Conservation (phyloP, 2,329 filamentous ascomycete species). For the Cytospora piceae region DNA sequence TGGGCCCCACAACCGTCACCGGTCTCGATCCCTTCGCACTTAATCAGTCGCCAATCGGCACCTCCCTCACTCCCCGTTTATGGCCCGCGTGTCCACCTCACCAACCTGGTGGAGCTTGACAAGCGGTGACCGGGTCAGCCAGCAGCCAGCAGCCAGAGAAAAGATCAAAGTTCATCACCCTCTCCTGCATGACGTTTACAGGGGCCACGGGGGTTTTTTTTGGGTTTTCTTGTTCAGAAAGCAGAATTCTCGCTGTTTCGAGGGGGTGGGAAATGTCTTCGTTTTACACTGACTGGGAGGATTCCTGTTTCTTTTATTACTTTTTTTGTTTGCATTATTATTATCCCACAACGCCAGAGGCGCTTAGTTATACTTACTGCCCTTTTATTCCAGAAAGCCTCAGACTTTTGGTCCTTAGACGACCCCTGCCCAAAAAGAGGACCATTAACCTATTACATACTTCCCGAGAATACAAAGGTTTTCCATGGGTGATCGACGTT, state of each 20-base stretch:
- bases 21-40: neutral
- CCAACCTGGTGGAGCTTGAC: slow-evolving; percentile 19
- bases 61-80: neutral
- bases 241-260: neutral
- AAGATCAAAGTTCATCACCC: neutral
- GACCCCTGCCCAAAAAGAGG: neutral
- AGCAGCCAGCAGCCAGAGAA: neutral
- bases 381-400: neutral
- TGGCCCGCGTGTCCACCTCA: slow-evolving; percentile 12
- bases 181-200: neutral
- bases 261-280: neutral
- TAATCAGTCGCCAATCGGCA: neutral
- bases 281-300: too few species aligned
- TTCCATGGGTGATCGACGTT: slow-evolving; percentile 18
- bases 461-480: neutral
- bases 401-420: neutral
- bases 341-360: neutral
- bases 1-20: neutral
- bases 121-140: slow-evolving; percentile 15
- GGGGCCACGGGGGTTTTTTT: neutral
- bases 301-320: neutral
- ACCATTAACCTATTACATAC: neutral
- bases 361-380: neutral
- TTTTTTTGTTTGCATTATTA: too few species aligned
- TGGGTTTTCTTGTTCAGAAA: neutral